Conservation (phyloP, 768 basidiomycete species). For the Cyclocybe cylindracea region DNA sequence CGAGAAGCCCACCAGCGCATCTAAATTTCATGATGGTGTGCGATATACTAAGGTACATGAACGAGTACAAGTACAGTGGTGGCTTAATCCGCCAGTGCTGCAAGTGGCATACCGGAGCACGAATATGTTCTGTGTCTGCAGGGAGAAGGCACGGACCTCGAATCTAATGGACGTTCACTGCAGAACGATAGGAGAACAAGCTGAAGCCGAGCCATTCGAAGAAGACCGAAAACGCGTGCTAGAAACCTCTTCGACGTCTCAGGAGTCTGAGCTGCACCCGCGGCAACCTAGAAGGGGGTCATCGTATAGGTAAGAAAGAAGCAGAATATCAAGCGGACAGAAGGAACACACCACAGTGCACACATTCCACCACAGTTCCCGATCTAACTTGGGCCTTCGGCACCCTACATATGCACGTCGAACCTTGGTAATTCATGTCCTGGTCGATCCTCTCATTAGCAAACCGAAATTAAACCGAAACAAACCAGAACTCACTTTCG, state of each 20-base stretch:
- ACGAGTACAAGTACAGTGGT: too few species aligned
- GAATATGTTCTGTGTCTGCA: too few species aligned
- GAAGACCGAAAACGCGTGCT: too few species aligned
- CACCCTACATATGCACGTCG: conserved; percentile 96
- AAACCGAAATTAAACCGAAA: neutral
- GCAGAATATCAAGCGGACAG: neutral
- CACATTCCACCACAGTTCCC: conserved; percentile 94
- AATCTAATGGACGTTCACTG: neutral
- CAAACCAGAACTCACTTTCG: conserved; percentile 53
- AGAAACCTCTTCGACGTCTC: neutral
- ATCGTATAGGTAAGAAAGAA: conserved; percentile 7
- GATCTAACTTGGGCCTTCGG: conserved; percentile 91
- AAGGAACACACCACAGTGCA: conserved; percentile 83
- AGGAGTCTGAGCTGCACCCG: conserved; percentile 85
- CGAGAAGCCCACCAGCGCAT: too few species aligned
- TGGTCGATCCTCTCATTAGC: conserved; percentile 26
- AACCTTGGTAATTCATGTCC: conserved; percentile 99
- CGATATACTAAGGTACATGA: too few species aligned
- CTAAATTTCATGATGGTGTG: too few species aligned
- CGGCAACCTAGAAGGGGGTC: conserved; percentile 63
- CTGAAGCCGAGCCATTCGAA: neutral
- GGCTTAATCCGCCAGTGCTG: too few species aligned
- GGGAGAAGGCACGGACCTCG: neutral
- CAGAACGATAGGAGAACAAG: neutral
- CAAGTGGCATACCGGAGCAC: too few species aligned